Conservation (phyloP, 2,329 filamentous ascomycete species). For the Claviceps sp. region DNA sequence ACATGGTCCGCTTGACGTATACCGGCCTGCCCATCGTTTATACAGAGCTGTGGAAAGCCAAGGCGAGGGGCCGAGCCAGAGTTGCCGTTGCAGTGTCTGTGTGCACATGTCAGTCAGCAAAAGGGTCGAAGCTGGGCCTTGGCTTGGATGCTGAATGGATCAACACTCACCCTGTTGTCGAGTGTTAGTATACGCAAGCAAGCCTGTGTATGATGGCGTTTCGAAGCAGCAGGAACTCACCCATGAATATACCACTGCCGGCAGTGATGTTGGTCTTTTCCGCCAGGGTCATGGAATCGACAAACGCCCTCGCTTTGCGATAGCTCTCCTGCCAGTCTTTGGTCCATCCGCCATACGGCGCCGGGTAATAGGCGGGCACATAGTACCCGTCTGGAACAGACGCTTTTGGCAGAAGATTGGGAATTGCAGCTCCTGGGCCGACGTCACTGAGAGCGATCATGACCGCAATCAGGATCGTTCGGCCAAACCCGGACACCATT, state of each 20-base stretch:
- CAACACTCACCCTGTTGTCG: slow-evolving; percentile 2
- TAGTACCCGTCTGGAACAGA: slow-evolving; percentile 16
- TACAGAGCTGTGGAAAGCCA: slow-evolving; percentile 58
- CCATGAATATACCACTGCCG: slow-evolving; percentile 61
- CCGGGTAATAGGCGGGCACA: slow-evolving; percentile 51
- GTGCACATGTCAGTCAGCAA: background rate
- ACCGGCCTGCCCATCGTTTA: slow-evolving; percentile 60
- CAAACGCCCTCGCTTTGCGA: slow-evolving; percentile 51
- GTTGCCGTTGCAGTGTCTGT: slow-evolving; percentile 58
- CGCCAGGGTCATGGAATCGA: slow-evolving; percentile 63
- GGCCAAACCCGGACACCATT: background rate
- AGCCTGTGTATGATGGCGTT: too few species aligned
- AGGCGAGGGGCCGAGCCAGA: slow-evolving; percentile 58
- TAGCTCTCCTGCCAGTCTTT: slow-evolving; percentile 58
- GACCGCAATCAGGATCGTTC: background rate
- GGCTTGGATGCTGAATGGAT: background rate
- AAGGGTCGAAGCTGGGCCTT: background rate
- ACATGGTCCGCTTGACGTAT: slow-evolving; percentile 61
- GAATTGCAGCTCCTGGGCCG: background rate
- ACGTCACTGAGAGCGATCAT: background rate
- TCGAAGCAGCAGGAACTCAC: slow-evolving; percentile 15
- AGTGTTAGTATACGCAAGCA: background rate
- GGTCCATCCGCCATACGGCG: slow-evolving; percentile 59
- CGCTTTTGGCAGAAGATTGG: background rate
- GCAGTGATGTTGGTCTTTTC: slow-evolving; percentile 70